Conservation (phyloP, 257 asterid species). For the Solanum pennellii region DNA sequence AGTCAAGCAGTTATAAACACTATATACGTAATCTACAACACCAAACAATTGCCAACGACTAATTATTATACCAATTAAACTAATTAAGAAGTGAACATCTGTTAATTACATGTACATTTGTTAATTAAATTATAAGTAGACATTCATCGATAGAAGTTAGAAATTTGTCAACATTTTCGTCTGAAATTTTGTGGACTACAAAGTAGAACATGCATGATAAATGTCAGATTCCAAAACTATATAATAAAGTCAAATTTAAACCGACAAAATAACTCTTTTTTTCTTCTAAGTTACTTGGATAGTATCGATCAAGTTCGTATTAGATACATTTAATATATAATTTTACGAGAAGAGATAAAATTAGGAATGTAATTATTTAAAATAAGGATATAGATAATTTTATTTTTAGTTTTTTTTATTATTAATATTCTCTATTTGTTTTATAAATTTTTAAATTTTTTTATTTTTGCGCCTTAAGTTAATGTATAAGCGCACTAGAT, state of each 20-base stretch:
- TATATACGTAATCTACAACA: not conserved
- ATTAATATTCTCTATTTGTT: no score
- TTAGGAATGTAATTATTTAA: no score
- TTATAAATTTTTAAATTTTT: no score
- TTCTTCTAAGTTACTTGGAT: not conserved
- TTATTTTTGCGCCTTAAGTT: no score
- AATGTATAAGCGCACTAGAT: no score
- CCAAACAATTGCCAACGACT: not conserved
- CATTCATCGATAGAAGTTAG: not conserved
- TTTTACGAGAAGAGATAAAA: no score
- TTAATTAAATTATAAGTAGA: not conserved
- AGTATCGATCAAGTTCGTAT: not conserved
- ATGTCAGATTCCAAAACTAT: not conserved
- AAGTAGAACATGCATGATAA: not conserved
- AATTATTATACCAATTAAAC: not conserved
- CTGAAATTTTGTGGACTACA: not conserved
- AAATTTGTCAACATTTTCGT: not conserved
- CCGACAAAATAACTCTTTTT: not conserved
- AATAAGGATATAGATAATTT: no score
- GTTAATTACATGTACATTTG: not conserved
- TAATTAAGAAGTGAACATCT: not conserved
- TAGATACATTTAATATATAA: no score
- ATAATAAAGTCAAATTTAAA: not conserved
- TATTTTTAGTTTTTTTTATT: no score
- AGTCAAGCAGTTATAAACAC: not conserved